phyloP scores from a whole-genome alignment of 1,284 basidiomycete genomes.

The Mycena sp. region DNA sequence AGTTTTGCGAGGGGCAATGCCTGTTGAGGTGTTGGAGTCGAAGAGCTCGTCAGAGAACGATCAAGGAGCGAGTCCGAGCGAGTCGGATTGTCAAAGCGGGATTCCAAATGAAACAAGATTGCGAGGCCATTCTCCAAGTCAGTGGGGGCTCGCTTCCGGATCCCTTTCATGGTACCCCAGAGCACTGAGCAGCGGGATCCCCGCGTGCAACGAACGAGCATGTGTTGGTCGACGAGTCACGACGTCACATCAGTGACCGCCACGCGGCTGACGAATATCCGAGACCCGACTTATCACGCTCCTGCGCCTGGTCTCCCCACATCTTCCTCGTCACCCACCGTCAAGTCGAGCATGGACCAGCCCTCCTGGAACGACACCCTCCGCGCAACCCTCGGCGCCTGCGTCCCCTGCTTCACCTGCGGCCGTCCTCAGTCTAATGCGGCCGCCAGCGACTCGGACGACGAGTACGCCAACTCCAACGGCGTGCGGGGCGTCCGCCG shows the following conservation, averaged over 20 bases:
- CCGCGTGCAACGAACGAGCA: too few species aligned
- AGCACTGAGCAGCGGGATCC: too few species aligned
- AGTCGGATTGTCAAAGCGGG: too few species aligned
- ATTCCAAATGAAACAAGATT: too few species aligned
- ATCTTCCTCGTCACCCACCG: neutral
- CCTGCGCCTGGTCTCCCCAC: neutral
- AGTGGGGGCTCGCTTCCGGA: too few species aligned
- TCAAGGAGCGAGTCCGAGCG: too few species aligned
- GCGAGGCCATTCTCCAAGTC: too few species aligned
- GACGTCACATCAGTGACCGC: neutral
- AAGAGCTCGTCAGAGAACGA: too few species aligned
- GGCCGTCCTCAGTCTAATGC: neutral
- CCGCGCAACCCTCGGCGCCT: conserved; percentile 24
- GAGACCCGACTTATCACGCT: conserved; percentile 1
- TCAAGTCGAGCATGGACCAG: conserved; percentile 19
- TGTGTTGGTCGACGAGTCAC: too few species aligned
- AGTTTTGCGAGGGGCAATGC: too few species aligned
- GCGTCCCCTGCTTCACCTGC: conserved; percentile 23
- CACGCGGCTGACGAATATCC: neutral
- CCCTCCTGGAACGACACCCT: conserved; percentile 35
- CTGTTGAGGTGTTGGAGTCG: too few species aligned
- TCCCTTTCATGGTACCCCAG: too few species aligned
- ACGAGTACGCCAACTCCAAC: conserved; percentile 3
- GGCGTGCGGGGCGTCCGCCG: conserved; percentile 21
- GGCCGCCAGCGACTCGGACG: neutral